Evolutionary conservation across 2,329 filamentous ascomycete genomes (phyloP).

Genomic region (Penicillium sp.): DNA sequence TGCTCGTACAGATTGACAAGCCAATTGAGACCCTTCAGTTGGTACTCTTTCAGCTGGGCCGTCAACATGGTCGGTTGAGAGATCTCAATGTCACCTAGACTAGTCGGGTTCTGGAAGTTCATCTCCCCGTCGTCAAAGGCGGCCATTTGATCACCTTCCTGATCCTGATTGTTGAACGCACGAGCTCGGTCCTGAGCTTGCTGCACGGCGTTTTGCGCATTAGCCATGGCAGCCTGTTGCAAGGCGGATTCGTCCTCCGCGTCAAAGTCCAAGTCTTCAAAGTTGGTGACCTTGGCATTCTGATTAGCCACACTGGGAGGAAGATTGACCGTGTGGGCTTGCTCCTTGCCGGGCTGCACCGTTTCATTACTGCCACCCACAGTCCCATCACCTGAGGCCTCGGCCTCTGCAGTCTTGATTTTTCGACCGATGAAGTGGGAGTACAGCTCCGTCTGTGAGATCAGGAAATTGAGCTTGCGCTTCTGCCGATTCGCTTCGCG

Average conservation of each 20-base stretch:
- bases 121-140: slow-evolving; percentile 92
- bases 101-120: slow-evolving; percentile 99
- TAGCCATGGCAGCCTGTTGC: slow-evolving; percentile 80
- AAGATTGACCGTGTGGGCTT: slow-evolving; percentile 44
- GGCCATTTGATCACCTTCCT: slow-evolving; percentile 51
- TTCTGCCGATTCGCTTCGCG: slow-evolving; percentile 96
- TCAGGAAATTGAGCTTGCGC: slow-evolving; percentile 98
- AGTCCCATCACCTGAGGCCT: slow-evolving; percentile 79
- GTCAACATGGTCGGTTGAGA: slow-evolving; percentile 90
- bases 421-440: slow-evolving; percentile 99
- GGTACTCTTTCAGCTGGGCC: slow-evolving; percentile 94
- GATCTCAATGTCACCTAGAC: slow-evolving; percentile 87
- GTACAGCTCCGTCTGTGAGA: slow-evolving; percentile 97
- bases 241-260: slow-evolving; percentile 82
- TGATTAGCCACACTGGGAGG: slow-evolving; percentile 46
- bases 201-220: slow-evolving; percentile 91
- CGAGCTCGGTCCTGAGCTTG: slow-evolving; percentile 89
- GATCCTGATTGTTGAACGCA: slow-evolving; percentile 80
- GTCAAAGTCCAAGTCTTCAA: slow-evolving; percentile 92
- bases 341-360: slow-evolving; percentile 28
- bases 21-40: slow-evolving; percentile 98
- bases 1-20: slow-evolving; percentile 98
- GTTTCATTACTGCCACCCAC: slow-evolving; percentile 52
- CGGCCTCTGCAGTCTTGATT: slow-evolving; percentile 94
- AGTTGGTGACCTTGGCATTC: slow-evolving; percentile 75